A percentile compares a stretch with the other conserved stretches of the same genome.
Conservation (phyloP, 2,329 filamentous ascomycete genomes). For the Xylariaceae sp. region DNA sequence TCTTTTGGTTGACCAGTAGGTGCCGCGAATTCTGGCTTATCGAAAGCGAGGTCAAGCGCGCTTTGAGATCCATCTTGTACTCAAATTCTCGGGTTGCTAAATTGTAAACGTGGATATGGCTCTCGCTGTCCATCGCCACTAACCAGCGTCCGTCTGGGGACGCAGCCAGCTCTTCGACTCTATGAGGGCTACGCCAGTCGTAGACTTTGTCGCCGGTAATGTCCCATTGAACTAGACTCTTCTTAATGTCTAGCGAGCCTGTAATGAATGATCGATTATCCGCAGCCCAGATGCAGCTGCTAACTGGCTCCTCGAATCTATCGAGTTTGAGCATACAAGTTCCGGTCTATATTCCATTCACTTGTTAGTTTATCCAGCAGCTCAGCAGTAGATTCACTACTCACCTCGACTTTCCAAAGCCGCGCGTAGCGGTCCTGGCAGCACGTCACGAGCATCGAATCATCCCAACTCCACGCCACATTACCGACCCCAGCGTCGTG, state of each 20-base stretch:
- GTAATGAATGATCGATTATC: slow-evolving; percentile 76
- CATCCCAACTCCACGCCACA: slow-evolving; percentile 88
- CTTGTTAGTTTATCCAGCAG: slow-evolving; percentile 14
- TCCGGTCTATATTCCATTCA: slow-evolving; percentile 59
- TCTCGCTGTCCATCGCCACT: slow-evolving; percentile 69
- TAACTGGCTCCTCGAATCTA: slow-evolving; percentile 78
- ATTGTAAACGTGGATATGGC: slow-evolving; percentile 77
- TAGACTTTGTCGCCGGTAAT: slow-evolving; percentile 57
- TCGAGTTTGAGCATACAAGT: slow-evolving; percentile 59
- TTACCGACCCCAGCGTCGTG: slow-evolving; percentile 73
- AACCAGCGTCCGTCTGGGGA: slow-evolving; percentile 76
- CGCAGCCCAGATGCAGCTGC: slow-evolving; percentile 82
- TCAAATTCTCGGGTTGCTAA: slow-evolving; percentile 69
- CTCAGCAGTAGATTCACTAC: slow-evolving; percentile 24
- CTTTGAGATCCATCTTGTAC: slow-evolving; percentile 66
- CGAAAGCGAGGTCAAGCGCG: slow-evolving; percentile 71
- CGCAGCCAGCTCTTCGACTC: slow-evolving; percentile 81
- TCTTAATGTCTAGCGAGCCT: slow-evolving; percentile 65
- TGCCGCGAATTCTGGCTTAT: slow-evolving; percentile 78
- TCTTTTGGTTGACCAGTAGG: slow-evolving; percentile 76
- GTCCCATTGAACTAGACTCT: slow-evolving; percentile 68
- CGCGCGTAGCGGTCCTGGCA: slow-evolving; percentile 68
- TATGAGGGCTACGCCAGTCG: slow-evolving; percentile 66
- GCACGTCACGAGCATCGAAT: slow-evolving; percentile 80
- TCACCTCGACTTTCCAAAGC: slow-evolving; percentile 69